Conservation (phyloP, 805 yeast genomes). For the Yarrowia keelungensis region DNA sequence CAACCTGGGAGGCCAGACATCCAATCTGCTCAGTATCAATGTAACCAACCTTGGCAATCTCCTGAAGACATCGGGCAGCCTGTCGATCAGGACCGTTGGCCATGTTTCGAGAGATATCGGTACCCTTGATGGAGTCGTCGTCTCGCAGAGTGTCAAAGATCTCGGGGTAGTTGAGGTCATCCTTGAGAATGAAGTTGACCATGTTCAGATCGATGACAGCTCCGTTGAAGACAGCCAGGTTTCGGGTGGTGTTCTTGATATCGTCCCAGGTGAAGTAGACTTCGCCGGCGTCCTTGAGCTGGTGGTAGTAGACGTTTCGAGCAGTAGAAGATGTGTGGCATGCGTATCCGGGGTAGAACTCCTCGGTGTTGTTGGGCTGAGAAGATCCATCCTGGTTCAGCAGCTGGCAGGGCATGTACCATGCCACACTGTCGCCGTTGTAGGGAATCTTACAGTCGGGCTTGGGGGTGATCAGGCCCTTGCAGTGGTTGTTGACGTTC, state of each 20-base stretch:
- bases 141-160: slow-evolving; percentile 69
- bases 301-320: slow-evolving; percentile 66
- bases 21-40: slow-evolving; percentile 91
- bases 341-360: slow-evolving; percentile 83
- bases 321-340: slow-evolving; percentile 83
- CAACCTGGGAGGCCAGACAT: slow-evolving; percentile 88
- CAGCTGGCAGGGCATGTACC: slow-evolving; percentile 95
- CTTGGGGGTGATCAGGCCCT: slow-evolving; percentile 72
- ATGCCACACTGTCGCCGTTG: slow-evolving; percentile 69
- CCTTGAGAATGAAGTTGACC: slow-evolving; percentile 73
- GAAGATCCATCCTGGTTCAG: slow-evolving; percentile 74
- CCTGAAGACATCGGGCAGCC: slow-evolving; percentile 81
- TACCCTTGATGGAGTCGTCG: slow-evolving; percentile 67
- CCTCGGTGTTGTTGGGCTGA: slow-evolving; percentile 64
- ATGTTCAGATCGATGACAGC: slow-evolving; percentile 82
- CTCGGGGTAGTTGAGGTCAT: slow-evolving; percentile 74
- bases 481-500: slow-evolving; percentile 88
- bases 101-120: slow-evolving; percentile 79
- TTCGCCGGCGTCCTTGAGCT: slow-evolving; percentile 55
- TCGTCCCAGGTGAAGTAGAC: slow-evolving; percentile 93
- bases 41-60: slow-evolving; percentile 86
- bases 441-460: slow-evolving; percentile 74
- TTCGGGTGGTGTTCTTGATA: slow-evolving; percentile 69
- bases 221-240: slow-evolving; percentile 88
- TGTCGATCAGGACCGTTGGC: slow-evolving; percentile 70